Evolutionary conservation across 768 basidiomycete species (phyloP).

Genomic region (Rhizopogon vulgaris): DNA sequence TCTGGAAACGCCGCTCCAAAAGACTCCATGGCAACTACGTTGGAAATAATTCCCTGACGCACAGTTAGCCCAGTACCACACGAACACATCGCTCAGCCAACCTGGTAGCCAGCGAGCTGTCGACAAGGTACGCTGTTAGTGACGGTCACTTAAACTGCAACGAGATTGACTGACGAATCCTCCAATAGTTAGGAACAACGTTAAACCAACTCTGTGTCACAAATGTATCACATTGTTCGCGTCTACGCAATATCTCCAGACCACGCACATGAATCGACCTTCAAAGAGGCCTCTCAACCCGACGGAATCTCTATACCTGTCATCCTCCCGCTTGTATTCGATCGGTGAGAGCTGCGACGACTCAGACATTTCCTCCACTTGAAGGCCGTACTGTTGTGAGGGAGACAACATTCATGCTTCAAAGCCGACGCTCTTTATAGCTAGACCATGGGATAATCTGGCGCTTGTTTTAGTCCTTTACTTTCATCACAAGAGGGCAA

Average conservation of each 20-base stretch:
- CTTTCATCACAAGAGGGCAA: not conserved
- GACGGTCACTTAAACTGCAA: not conserved
- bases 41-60: not conserved
- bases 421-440: not conserved
- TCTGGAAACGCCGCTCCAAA: conserved; percentile 1
- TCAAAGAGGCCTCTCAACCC: conserved; percentile 24
- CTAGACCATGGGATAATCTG: not conserved
- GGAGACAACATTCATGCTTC: not conserved
- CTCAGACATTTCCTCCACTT: not conserved
- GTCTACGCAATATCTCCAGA: not conserved
- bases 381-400: not conserved
- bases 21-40: not conserved
- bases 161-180: conserved; percentile 21
- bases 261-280: conserved; percentile 20
- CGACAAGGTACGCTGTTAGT: too few relatives aligned
- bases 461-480: not conserved
- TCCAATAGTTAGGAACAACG: conserved; percentile 24
- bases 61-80: not conserved
- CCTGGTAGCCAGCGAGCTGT: not conserved
- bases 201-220: conserved; percentile 21
- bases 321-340: not conserved
- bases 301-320: conserved; percentile 6
- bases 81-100: not conserved
- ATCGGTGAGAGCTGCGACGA: not conserved
- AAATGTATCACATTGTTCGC: not conserved